phyloP scores from a whole-genome alignment of 306 rosid genomes.

The Medicago truncatula region DNA sequence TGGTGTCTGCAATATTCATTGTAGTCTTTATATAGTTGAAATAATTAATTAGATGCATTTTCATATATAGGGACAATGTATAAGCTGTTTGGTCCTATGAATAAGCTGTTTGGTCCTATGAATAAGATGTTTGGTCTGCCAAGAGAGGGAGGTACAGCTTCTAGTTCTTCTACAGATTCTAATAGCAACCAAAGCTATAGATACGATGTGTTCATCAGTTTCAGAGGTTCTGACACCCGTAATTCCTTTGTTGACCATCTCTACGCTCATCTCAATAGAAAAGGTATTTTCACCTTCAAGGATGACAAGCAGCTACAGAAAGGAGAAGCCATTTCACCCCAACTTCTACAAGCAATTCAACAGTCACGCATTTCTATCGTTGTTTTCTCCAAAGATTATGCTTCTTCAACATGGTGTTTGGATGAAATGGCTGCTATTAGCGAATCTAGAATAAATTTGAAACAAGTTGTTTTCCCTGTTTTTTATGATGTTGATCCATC shows the following conservation, averaged over 20 bases:
- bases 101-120: too few species aligned
- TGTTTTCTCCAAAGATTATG: background rate
- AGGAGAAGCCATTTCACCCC: background rate
- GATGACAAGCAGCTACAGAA: background rate
- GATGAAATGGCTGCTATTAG: constrained; percentile 5
- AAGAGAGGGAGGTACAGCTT: too few species aligned
- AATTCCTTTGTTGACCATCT: constrained; percentile 2
- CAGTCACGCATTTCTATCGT: background rate
- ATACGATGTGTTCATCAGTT: background rate
- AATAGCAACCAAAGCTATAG: background rate
- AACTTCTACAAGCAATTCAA: background rate
- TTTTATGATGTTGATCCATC: too few species aligned
- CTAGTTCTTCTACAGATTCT: background rate
- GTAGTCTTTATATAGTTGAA: too few species aligned
- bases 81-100: too few species aligned
- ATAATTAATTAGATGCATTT: too few species aligned
- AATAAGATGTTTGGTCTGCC: too few species aligned
- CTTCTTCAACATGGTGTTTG: constrained; percentile 35
- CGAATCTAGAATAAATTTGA: too few species aligned
- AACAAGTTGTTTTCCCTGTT: too few species aligned
- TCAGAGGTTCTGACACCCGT: background rate
- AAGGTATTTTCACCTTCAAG: background rate
- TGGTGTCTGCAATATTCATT: too few species aligned
- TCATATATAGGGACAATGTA: too few species aligned
- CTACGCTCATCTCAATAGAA: background rate